Evolutionary conservation across 352 stramenopile species (phyloP).

Genomic region (Pythium dissotocum): DNA sequence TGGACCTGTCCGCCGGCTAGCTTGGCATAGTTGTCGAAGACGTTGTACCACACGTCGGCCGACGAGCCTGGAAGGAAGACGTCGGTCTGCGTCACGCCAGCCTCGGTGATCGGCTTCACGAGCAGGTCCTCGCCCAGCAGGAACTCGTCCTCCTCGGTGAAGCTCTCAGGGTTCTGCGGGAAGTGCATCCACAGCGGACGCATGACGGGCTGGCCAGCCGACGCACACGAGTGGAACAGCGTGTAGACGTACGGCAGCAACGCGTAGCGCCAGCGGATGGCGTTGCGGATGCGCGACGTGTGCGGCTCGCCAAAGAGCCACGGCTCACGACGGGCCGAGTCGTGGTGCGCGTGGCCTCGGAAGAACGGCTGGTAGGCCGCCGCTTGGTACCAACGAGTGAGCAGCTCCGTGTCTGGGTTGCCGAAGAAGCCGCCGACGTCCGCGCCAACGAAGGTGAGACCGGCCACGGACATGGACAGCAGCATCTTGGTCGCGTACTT

Average conservation of each 20-base stretch:
- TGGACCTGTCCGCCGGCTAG: conserved; percentile 57
- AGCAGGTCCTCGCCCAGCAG: conserved; percentile 95
- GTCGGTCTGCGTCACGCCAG: conserved; percentile 73
- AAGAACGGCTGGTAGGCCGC: conserved; percentile 98
- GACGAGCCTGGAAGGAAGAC: conserved; percentile 89
- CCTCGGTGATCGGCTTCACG: conserved; percentile 94
- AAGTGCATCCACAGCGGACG: conserved; percentile 97
- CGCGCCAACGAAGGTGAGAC: conserved; percentile 96
- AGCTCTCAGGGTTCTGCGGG: conserved; percentile 81
- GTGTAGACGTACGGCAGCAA: conserved; percentile 96
- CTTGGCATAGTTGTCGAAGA: conserved; percentile 67
- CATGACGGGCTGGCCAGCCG: conserved; percentile 82
- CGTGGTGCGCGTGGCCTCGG: conserved; percentile 97
- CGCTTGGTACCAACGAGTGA: conserved; percentile 96
- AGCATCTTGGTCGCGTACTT: conserved; percentile 97
- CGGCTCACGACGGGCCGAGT: conserved; percentile 97
- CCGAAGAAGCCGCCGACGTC: conserved; percentile 99
- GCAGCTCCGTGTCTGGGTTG: conserved; percentile 94
- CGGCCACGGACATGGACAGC: conserved; percentile 94
- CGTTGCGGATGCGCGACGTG: conserved; percentile 85
- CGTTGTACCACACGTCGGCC: conserved; percentile 92
- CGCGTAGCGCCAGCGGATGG: conserved; percentile 94
- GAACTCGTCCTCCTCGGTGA: conserved; percentile 94
- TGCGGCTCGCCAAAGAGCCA: conserved; percentile 97
- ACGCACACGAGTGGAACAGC: conserved; percentile 69